These are phyloP conservation scores for Syzygium oleosum DNA, from an alignment of 345 rosid species.

Conservation along the genomic window DNA sequence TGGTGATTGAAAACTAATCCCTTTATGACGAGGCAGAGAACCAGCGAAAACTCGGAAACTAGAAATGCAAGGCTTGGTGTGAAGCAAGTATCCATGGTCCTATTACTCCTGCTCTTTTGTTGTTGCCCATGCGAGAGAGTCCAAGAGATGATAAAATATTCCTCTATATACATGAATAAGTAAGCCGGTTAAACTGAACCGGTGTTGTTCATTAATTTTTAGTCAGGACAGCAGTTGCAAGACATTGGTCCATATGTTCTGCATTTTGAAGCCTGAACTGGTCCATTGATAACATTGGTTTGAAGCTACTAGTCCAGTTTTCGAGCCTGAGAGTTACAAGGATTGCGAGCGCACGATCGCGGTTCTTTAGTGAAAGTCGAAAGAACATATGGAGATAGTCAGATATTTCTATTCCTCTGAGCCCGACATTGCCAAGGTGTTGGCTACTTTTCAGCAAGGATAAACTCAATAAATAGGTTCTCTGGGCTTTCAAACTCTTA, in stretches of 20 bases:
- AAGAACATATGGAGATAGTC: neutral
- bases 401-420: neutral
- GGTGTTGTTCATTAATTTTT: neutral
- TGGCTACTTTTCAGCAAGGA: neutral
- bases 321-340: neutral
- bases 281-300: neutral
- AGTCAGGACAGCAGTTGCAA: neutral
- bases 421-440: neutral
- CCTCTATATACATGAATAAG: neutral
- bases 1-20: neutral
- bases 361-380: neutral
- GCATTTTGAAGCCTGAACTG: neutral
- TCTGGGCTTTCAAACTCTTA: neutral
- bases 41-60: neutral
- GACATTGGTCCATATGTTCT: neutral
- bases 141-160: no score
- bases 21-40: neutral
- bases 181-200: neutral
- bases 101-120: neutral
- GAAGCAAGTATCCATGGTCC: neutral
- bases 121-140: neutral
- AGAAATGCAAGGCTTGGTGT: neutral
- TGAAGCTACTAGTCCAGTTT: neutral
- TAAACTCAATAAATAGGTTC: neutral
- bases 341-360: neutral